phyloP scores from a whole-genome alignment of 2,329 filamentous ascomycete genomes.

The Phialophora verrucosa region DNA sequence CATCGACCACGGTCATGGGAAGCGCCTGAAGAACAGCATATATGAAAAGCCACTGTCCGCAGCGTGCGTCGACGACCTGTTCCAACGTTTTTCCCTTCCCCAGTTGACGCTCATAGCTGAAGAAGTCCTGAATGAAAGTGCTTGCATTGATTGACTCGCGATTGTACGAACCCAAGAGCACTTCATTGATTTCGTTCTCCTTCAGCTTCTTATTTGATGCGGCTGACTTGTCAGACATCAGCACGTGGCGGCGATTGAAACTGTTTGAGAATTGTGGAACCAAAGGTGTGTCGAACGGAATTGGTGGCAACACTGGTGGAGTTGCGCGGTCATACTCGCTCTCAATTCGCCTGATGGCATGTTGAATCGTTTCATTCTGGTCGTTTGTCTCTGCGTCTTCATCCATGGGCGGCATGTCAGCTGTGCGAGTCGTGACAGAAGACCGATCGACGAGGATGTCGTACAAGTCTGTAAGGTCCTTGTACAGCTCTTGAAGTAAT shows the following conservation, averaged over 20 bases:
- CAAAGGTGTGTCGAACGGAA: slow-evolving; percentile 86
- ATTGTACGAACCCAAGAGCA: slow-evolving; percentile 84
- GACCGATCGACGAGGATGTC: slow-evolving; percentile 84
- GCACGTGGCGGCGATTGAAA: slow-evolving; percentile 64
- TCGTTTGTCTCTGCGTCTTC: slow-evolving; percentile 57
- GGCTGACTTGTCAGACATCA: slow-evolving; percentile 74
- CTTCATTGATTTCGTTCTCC: slow-evolving; percentile 74
- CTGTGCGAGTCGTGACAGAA: slow-evolving; percentile 76
- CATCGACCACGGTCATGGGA: slow-evolving; percentile 57
- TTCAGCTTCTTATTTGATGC: slow-evolving; percentile 76
- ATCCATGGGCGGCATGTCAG: slow-evolving; percentile 68
- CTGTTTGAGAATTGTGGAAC: slow-evolving; percentile 70
- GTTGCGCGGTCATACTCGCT: slow-evolving; percentile 88
- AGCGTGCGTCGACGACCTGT: slow-evolving; percentile 54
- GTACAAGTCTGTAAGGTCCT: slow-evolving; percentile 84
- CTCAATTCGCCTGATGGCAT: slow-evolving; percentile 77
- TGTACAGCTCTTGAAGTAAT: slow-evolving; percentile 80
- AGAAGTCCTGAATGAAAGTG: slow-evolving; percentile 55
- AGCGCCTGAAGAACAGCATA: slow-evolving; percentile 58
- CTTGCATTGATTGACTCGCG: slow-evolving; percentile 66
- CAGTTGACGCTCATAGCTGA: slow-evolving; percentile 54
- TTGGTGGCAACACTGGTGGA: slow-evolving; percentile 85
- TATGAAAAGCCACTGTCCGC: slow-evolving; percentile 59
- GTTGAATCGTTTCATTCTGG: slow-evolving; percentile 63
- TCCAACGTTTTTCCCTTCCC: slow-evolving; percentile 52